Evolutionary conservation across 1,139 yeast genomes (phyloP).

Genomic region (Dujonia santamariae): DNA sequence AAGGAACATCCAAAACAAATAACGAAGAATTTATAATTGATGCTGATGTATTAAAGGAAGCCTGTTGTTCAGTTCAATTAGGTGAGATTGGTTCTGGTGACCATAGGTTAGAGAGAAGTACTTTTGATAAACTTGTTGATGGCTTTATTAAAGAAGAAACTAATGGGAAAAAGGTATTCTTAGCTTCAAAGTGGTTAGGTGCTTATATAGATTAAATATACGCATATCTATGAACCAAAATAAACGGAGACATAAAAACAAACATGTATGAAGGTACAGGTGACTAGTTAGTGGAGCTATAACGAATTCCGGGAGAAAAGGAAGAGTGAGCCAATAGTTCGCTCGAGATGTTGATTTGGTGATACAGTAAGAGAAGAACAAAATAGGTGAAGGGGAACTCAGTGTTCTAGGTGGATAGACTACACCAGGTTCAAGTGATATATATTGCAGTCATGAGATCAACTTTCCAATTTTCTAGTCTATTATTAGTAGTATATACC

Average conservation of each 20-base stretch:
- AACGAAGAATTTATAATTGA: conserved; percentile 39
- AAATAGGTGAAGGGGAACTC: too few relatives aligned
- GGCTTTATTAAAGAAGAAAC: conserved; percentile 57
- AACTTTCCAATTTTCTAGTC: too few relatives aligned
- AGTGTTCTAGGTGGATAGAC: too few relatives aligned
- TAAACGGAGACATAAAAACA: not conserved
- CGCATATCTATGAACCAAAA: not conserved
- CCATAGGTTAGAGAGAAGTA: conserved; percentile 49
- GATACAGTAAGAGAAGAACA: too few relatives aligned
- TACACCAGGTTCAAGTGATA: too few relatives aligned
- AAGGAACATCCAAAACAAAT: conserved; percentile 22
- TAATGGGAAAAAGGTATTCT: conserved; percentile 54
- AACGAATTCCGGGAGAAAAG: too few relatives aligned
- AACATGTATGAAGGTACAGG: not conserved
- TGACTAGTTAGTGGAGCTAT: too few relatives aligned
- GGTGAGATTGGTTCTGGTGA: conserved; percentile 46
- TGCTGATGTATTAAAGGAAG: conserved; percentile 47
- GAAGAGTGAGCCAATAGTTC: too few relatives aligned
- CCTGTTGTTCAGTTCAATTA: conserved; percentile 44
- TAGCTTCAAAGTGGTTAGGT: conserved; percentile 60
- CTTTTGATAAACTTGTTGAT: conserved; percentile 51
- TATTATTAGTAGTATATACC: too few relatives aligned
- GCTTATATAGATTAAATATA: conserved; percentile 40
- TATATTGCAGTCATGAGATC: too few relatives aligned
- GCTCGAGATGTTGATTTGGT: too few relatives aligned